A percentile compares a stretch with the other conserved stretches of the same genome.
phyloP scores from a whole-genome alignment of 1,284 basidiomycete genomes.

The Meripilus lineatus region DNA sequence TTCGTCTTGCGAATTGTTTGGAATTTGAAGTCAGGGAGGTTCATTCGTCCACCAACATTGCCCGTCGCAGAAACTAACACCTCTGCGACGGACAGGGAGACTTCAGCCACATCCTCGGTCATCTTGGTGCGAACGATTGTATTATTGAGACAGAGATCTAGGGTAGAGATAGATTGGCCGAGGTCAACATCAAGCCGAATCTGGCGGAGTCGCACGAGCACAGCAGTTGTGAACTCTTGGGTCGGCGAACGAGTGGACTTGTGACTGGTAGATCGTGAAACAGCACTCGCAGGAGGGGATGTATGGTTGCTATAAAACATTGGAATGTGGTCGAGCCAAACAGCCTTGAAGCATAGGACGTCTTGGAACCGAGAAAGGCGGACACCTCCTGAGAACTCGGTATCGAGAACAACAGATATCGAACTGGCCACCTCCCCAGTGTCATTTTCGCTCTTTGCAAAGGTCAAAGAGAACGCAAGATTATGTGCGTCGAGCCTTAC shows the following conservation, averaged over 20 bases:
- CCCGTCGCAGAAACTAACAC: conserved; percentile 64
- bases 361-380: conserved; percentile 82
- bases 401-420: conserved; percentile 69
- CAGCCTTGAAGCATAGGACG: conserved; percentile 84
- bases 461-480: conserved; percentile 67
- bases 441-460: conserved; percentile 44
- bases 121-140: conserved; percentile 58
- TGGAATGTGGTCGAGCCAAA: conserved; percentile 85
- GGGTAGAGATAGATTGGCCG: conserved; percentile 64
- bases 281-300: conserved; percentile 22
- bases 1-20: conserved; percentile 53
- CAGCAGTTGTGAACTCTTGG: conserved; percentile 50
- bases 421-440: conserved; percentile 42
- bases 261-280: conserved; percentile 8
- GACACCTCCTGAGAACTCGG: conserved; percentile 68
- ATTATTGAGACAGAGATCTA: conserved; percentile 61
- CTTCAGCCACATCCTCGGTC: conserved; percentile 49
- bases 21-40: conserved; percentile 72
- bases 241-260: conserved; percentile 21
- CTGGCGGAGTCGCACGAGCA: conserved; percentile 67
- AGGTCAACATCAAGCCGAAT: conserved; percentile 74
- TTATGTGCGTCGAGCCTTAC: conserved; percentile 72
- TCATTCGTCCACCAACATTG: conserved; percentile 68
- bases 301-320: conserved; percentile 48
- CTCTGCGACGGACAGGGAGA: conserved; percentile 64